Evolutionary conservation across 805 yeast species (phyloP), one percentile per base, ranked within the genome.

Genomic region (Candida krabiensis): DNA sequence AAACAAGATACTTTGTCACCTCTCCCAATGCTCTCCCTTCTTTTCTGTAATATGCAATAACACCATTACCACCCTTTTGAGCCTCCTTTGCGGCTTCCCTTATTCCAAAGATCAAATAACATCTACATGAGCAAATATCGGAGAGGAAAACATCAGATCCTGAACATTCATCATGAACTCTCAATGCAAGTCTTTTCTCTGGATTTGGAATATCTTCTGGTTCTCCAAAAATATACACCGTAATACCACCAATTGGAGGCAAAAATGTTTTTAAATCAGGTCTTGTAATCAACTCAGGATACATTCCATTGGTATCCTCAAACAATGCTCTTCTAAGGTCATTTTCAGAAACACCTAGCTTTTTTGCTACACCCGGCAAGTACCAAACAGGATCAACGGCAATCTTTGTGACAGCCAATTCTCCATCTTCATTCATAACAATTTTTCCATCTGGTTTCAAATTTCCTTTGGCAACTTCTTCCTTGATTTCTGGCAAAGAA

Each of bases 301-400:
- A 80, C 74, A 80, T 78, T 28, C 86, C 85, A 50, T 81, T 82
- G 33, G 86, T 80, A 53, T 80, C 85, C 54, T 80, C 80, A 54
- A 80, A 80, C 45, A 80, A 63, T 3, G 82, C 77, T 34, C 77
- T 70, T 55, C 86, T 71, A 33, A 80, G 66, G 33, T 75, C 75
- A 13, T 55, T 60, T 52, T 80, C 86, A 22, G 75, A 63, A 43
- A 80, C 71, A 19, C 74, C 75, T 52, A 80, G 74, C 52, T 83
- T 73, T 55, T 75, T 67, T 19, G 86, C 86, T 41, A 80, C 81
- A 19, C 83, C 84, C 3, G 86, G 86, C 40, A 80, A 64, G 50
- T 77, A 72, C 86, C 86, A 80, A 27, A 80, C 85, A 13, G 86
- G 86, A 52, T 80, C 86, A 28, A 78, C 78, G 3, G 86, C 86